Percentiles rank a stretch among this genome's conserved stretches.
Evolutionary conservation across 371 early-diverging fungal species (phyloP).

Genomic region (Lichtheimia hyalospora): DNA sequence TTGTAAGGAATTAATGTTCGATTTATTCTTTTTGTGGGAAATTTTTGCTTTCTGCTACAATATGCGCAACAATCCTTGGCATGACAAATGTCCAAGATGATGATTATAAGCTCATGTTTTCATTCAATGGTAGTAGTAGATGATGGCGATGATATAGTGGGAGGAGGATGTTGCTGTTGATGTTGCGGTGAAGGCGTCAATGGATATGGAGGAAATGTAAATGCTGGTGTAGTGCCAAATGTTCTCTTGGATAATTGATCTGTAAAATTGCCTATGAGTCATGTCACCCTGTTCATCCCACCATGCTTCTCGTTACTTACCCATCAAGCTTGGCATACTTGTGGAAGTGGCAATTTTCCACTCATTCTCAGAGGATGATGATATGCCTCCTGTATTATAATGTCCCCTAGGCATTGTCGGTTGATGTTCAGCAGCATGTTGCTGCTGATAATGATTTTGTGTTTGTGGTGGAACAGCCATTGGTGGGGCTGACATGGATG

Average conservation of each 20-base stretch:
- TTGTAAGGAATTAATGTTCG: too few species aligned
- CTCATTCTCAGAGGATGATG: conserved; percentile 6
- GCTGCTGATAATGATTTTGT: neutral
- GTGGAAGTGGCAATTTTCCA: conserved; percentile 20
- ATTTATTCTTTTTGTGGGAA: too few species aligned
- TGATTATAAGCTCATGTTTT: neutral
- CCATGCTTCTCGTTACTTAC: conserved; percentile 17
- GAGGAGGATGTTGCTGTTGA: neutral
- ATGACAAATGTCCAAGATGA: too few species aligned
- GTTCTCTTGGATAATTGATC: conserved; percentile 32
- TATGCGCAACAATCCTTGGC: too few species aligned
- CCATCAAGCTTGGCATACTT: conserved; percentile 45
- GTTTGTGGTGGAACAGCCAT: neutral
- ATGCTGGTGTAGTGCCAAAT: conserved; percentile 14
- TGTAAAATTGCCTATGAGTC: conserved; percentile 1
- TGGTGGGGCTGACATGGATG: neutral
- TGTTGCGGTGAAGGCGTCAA: conserved; percentile 1
- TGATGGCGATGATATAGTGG: neutral
- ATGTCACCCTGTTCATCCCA: neutral
- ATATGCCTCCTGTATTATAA: too few species aligned
- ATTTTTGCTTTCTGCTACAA: too few species aligned
- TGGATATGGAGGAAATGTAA: conserved; percentile 27
- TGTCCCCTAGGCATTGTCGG: neutral
- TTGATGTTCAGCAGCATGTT: neutral
- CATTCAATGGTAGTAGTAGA: neutral